Percentiles rank a stretch among this genome's conserved stretches.
phyloP scores from a whole-genome alignment of 2,329 filamentous ascomycete species.

The Dactylellina leptospora region DNA sequence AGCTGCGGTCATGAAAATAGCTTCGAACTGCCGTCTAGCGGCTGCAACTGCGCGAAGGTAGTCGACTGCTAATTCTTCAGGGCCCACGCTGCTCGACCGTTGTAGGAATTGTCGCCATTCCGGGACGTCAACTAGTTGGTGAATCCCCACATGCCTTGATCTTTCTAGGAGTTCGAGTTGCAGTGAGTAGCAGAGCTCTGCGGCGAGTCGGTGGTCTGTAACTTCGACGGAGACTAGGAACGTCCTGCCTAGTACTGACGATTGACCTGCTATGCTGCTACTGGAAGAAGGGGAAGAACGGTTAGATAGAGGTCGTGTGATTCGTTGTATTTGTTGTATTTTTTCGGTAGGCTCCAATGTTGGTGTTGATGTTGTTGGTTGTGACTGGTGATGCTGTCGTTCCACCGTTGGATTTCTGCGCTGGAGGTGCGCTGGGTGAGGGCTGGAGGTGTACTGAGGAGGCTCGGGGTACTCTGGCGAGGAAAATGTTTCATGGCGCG shows the following conservation, averaged over 20 bases:
- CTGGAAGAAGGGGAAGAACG: constrained; percentile 20
- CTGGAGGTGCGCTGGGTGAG: constrained; percentile 34
- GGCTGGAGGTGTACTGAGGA: constrained; percentile 54
- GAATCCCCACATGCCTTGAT: constrained; percentile 22
- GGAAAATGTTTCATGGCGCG: constrained; percentile 51
- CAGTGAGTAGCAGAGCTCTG: constrained; percentile 38
- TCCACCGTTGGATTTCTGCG: constrained; percentile 39
- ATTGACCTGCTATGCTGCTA: not conserved
- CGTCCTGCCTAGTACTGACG: constrained; percentile 31
- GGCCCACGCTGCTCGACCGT: constrained; percentile 7
- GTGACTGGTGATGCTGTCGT: constrained; percentile 41
- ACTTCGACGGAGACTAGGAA: constrained; percentile 43
- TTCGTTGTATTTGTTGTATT: constrained; percentile 57
- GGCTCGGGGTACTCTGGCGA: constrained; percentile 53
- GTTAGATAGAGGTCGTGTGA: constrained; percentile 45
- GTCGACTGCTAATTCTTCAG: constrained; percentile 42
- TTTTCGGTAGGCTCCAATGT: constrained; percentile 50
- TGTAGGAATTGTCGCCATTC: constrained; percentile 48
- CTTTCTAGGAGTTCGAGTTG: constrained; percentile 33
- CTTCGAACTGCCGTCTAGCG: constrained; percentile 40
- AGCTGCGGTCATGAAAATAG: constrained; percentile 24
- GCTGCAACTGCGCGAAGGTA: constrained; percentile 46
- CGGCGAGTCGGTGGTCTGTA: constrained; percentile 25
- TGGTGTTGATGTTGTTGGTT: constrained; percentile 44
- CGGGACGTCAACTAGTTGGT: constrained; percentile 39